A percentile compares a stretch with the other conserved stretches of the same genome.
Conservation (phyloP, 768 basidiomycete species). For the Leucosporidium creatinivorum region DNA sequence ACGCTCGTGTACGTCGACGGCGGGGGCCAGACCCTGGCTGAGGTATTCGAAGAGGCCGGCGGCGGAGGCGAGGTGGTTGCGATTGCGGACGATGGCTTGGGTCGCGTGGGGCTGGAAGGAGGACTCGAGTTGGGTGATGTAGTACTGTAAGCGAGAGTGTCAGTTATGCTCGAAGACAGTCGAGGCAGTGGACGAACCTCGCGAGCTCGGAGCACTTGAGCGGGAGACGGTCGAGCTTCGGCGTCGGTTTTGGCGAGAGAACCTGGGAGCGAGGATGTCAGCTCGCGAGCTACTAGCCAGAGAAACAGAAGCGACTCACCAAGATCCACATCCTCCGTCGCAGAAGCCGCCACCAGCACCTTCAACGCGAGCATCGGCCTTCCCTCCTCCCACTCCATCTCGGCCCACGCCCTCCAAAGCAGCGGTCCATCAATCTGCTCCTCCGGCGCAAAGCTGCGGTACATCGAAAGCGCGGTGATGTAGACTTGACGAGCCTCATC, state of each 20-base stretch:
- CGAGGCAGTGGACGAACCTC: not conserved
- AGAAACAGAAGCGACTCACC: constrained; percentile 14
- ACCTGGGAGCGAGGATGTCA: not conserved
- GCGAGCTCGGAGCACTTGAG: constrained; percentile 22
- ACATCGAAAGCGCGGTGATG: constrained; percentile 40
- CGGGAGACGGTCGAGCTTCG: not conserved
- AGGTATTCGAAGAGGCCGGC: constrained; percentile 37
- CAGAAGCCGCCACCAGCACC: constrained; percentile 24
- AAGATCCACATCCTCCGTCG: constrained; percentile 8
- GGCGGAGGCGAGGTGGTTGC: constrained; percentile 27
- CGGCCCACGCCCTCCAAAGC: constrained; percentile 43
- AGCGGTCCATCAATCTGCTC: constrained; percentile 34
- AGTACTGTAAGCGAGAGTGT: constrained; percentile 10
- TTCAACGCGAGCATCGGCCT: constrained; percentile 16
- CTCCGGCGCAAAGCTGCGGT: constrained; percentile 24
- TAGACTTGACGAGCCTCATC: constrained; percentile 44
- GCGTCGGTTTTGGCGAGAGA: not conserved
- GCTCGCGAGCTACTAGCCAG: too few relatives aligned
- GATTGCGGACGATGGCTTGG: constrained; percentile 17
- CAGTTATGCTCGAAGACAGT: not conserved
- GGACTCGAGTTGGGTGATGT: constrained; percentile 14
- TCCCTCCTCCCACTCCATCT: constrained; percentile 43
- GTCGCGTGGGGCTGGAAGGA: constrained; percentile 18
- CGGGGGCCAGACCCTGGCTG: constrained; percentile 33
- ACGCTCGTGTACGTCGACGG: constrained; percentile 28